Percentiles rank a stretch among this genome's conserved stretches.
Evolutionary conservation across 163 green algal genomes (phyloP).

Genomic region (Chlamydomonas reinhardtii): DNA sequence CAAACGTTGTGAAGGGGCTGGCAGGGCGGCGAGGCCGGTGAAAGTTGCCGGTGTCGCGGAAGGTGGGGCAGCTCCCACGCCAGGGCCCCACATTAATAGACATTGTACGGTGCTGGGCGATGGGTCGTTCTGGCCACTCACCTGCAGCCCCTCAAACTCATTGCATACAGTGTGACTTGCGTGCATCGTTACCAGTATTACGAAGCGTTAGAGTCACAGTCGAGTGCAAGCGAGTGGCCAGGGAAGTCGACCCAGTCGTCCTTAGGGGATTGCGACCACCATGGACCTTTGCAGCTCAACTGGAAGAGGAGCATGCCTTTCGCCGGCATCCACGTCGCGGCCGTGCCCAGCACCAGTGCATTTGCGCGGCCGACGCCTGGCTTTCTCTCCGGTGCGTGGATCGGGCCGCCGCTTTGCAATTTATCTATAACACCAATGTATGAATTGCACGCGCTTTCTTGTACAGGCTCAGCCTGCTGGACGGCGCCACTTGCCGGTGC

Average conservation of each 20-base stretch:
- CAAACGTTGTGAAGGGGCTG: too few relatives aligned
- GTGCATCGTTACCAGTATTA: too few relatives aligned
- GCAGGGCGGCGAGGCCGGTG: too few relatives aligned
- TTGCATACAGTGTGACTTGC: too few relatives aligned
- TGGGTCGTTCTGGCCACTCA: too few relatives aligned
- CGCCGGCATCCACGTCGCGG: slow-evolving; percentile 1
- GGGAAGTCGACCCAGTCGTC: not conserved
- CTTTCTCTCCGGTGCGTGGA: slow-evolving; percentile 8
- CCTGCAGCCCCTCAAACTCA: too few relatives aligned
- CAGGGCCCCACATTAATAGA: too few relatives aligned
- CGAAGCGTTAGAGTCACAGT: too few relatives aligned
- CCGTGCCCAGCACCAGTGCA: not conserved
- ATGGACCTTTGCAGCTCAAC: slow-evolving; percentile 40
- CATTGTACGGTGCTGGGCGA: too few relatives aligned
- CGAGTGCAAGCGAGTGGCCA: not conserved
- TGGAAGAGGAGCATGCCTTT: slow-evolving; percentile 19
- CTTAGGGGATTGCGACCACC: not conserved
- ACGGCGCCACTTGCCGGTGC: slow-evolving; percentile 6
- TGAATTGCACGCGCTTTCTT: not conserved
- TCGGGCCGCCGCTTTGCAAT: not conserved
- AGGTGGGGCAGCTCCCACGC: too few relatives aligned
- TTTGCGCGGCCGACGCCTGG: not conserved
- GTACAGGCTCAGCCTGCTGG: not conserved
- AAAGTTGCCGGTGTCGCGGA: too few relatives aligned
- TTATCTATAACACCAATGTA: not conserved